Evolutionary conservation across 2,329 filamentous ascomycete genomes (phyloP).

Genomic region (Talaromyces sp.): DNA sequence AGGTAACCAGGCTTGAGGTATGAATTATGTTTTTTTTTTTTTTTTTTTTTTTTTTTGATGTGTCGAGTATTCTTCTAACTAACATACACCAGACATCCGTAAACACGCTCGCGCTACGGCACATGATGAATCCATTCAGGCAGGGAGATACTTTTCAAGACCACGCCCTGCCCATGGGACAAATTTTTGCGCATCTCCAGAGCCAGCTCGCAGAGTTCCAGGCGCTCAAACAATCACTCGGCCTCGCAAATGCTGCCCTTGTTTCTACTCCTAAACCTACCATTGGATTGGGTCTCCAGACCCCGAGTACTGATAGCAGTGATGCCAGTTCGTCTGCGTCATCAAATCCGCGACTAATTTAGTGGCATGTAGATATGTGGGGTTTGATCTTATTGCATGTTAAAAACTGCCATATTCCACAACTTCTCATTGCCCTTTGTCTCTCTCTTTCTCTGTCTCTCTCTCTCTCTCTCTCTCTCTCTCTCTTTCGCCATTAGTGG

Average conservation of each 20-base stretch:
- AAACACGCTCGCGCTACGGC: constrained; percentile 70
- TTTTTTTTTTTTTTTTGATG: neutral
- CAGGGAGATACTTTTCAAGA: constrained; percentile 59
- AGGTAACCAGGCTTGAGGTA: constrained; percentile 94
- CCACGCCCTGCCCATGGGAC: constrained; percentile 70
- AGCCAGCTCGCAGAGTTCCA: constrained; percentile 37
- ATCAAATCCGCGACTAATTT: constrained; percentile 1
- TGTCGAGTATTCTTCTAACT: neutral
- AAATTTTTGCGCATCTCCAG: constrained; percentile 46
- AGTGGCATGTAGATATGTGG: neutral
- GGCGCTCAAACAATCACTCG: constrained; percentile 35
- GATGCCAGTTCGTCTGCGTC: constrained; percentile 1
- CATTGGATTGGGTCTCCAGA: constrained; percentile 4
- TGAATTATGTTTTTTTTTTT: constrained; percentile 34
- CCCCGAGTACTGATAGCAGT: constrained; percentile 1
- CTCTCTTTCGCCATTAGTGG: neutral
- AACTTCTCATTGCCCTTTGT: neutral
- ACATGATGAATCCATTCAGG: constrained; percentile 67
- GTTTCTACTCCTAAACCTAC: neutral
- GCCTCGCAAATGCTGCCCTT: constrained; percentile 4
- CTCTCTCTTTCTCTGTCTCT: too few relatives aligned
- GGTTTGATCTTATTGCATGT: neutral
- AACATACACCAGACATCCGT: constrained; percentile 61
- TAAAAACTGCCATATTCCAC: neutral
- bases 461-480: too few relatives aligned